Evolutionary conservation across 768 basidiomycete genomes (phyloP), one percentile per base, ranked within the genome.

Genomic region (Lactarius psammicola): DNA sequence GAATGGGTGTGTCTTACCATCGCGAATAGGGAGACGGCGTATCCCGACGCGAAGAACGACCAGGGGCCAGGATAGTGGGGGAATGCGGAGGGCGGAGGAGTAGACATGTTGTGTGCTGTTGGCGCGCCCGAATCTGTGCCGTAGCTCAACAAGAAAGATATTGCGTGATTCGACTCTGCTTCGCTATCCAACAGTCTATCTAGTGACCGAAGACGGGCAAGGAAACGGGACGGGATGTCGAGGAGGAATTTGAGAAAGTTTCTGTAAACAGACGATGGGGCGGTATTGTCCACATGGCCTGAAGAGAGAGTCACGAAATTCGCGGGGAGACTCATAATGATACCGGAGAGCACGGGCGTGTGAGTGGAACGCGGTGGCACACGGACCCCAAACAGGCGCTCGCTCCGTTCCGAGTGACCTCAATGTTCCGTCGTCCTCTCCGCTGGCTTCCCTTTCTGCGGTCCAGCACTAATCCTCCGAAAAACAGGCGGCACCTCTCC

Each of bases 1-100:
- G 38, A 10, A 30, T 11, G 10, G 34, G 54, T 17, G 18, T 2
- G 38, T 44, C 80, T 72, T 68, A 89, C 89, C 85, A 90, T 84
- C 36, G 86, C 69, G 68, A 90, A 75, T 56, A 92, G 74, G 0
- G 85, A 88, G 42, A 88, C 67, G 68, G 88, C 84, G 73, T 92
- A 92, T 2, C 87, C 83, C 18, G 89, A 90, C 0, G 87, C 87
- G 63, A 90, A 79, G 78, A 92, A 92, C 0, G 81, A 85, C 82
- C 85, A 88, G 0, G 87, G 87, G 0, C 85, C 86, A 0, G 87
- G 86, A 54, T 87, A 70, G 15, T 70, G 65, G 75, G 51, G 58
- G 55, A 66, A 66, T 63, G 65, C 40, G 26, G 34, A 11, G 60
- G 68, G 51, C 46, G 70, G 65, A 26, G 67, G 56, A 63, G 55